Evolutionary conservation across 2,329 filamentous ascomycete species (phyloP).

Genomic region (Cercospora nicotianae): DNA sequence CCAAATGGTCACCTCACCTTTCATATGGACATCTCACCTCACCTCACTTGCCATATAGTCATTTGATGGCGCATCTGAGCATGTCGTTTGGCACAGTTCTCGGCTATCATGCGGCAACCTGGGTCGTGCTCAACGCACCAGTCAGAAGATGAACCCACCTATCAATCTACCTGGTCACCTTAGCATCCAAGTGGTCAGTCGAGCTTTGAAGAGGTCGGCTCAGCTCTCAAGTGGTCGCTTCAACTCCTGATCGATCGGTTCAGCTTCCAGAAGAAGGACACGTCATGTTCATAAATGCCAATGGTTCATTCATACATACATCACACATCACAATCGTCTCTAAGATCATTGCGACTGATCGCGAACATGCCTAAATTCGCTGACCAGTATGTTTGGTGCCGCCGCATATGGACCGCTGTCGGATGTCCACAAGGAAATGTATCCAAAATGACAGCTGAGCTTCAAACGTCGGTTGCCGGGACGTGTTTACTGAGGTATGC

Average conservation of each 20-base stretch:
- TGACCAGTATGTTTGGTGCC: too few species aligned
- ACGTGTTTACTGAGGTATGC: background rate
- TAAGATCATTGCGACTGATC: background rate
- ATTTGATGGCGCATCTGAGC: background rate
- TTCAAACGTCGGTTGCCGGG: background rate
- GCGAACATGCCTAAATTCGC: too few species aligned
- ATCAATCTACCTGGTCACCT: background rate
- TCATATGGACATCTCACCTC: background rate
- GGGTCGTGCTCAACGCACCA: background rate
- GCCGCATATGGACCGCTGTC: background rate
- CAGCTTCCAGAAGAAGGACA: background rate
- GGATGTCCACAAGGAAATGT: background rate
- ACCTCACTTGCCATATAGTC: background rate
- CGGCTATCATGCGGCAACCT: background rate
- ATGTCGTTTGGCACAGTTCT: background rate
- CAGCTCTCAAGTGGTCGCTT: background rate
- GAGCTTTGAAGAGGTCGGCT: background rate
- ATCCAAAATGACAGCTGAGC: background rate
- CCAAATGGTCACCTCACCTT: background rate
- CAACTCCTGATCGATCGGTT: background rate
- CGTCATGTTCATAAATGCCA: background rate
- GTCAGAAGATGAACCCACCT: background rate
- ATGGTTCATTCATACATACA: background rate
- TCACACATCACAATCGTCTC: background rate
- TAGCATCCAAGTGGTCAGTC: background rate